Evolutionary conservation across 371 early-diverging fungal species (phyloP), one percentile per base, ranked within the genome.

Genomic region (Mucor mucedo): DNA sequence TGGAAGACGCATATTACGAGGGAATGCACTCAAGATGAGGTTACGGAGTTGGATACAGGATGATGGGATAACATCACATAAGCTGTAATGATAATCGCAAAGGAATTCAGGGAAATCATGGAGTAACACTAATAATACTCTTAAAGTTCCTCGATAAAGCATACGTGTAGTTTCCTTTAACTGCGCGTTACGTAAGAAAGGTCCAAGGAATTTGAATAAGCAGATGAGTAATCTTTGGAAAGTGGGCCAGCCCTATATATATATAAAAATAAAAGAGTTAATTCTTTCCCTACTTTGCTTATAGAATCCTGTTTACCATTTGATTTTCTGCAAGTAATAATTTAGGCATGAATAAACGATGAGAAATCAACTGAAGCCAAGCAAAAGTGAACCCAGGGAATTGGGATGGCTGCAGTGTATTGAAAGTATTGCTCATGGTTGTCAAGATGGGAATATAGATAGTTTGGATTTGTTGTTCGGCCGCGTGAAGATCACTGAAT

Each of bases 31-130:
- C 48, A 97, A 83, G 53, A 99, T 91, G 65, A 99, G 75, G 72
- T 98, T 98, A 35, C 96, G 91, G 27, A 98, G 83, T 75, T 99
- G 99, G 55, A 97, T 90, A 74, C 98, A 97, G 2, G 87, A 80
- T n/a, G 89, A 76, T 0, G 99, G 99, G 49, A 99, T 93, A 29
- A 91, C 93, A 73, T 95, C 92, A 65, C 95, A 92, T 65, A 99
- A 90, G 60, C 91, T 90, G 65, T 93, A 92, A 70, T 95, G 95
- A 65, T 96, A 93, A 63, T 90, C 92, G 66, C 96, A 92, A 49
- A 99, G 79, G 77, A 98, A 99, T 72, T 97, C 97, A 11, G 98
- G 99, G 79, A 94, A 97, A 75, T 99, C 99, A 75, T 97, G 98
- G 55, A 98, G 78, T n/a, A 98, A 68, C 5, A 98, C 93, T 29